These are phyloP conservation scores for Silene noctiflora DNA, from an alignment of 179 eudicot genomes.

Conservation along the genomic window DNA sequence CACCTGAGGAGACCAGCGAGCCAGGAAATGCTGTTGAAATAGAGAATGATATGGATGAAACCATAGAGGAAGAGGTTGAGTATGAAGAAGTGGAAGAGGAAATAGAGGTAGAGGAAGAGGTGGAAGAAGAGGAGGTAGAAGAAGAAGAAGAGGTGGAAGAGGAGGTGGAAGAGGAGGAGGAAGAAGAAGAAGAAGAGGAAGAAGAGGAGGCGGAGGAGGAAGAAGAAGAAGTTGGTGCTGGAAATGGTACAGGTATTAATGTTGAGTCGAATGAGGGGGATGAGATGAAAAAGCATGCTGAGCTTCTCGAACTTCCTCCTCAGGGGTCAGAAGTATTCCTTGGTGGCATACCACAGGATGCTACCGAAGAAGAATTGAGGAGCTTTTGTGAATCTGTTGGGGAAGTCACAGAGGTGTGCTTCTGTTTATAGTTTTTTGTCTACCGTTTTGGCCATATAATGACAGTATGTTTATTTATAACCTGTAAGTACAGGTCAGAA, in stretches of 20 bases:
- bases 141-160: slow-evolving; percentile 58
- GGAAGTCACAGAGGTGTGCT: slow-evolving; percentile 73
- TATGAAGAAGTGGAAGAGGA: slow-evolving; percentile 51
- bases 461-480: not conserved
- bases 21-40: slow-evolving; percentile 42
- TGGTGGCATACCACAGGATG: slow-evolving; percentile 80
- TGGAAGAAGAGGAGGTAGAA: slow-evolving; percentile 54
- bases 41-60: slow-evolving; percentile 74
- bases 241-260: slow-evolving; percentile 38
- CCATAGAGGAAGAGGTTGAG: slow-evolving; percentile 64
- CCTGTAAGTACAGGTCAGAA: slow-evolving; percentile 57
- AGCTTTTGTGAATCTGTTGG: slow-evolving; percentile 79
- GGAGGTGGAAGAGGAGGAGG: slow-evolving; percentile 62
- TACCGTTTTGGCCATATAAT: not conserved
- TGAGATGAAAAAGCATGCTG: slow-evolving; percentile 51
- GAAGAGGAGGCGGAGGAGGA: slow-evolving; percentile 45
- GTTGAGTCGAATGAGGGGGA: slow-evolving; percentile 49
- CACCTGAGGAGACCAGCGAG: slow-evolving; percentile 44
- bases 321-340: slow-evolving; percentile 94
- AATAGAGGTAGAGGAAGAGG: slow-evolving; percentile 64
- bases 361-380: slow-evolving; percentile 69
- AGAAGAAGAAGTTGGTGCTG: slow-evolving; percentile 39
- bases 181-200: slow-evolving; percentile 38
- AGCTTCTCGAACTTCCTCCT: slow-evolving; percentile 91
- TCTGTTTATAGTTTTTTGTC: slow-evolving; percentile 14